Evolutionary conservation across 192 early-diverging fungal species (phyloP), one percentile per base, ranked within the genome.

Genomic region (Chytriomyces confervae): DNA sequence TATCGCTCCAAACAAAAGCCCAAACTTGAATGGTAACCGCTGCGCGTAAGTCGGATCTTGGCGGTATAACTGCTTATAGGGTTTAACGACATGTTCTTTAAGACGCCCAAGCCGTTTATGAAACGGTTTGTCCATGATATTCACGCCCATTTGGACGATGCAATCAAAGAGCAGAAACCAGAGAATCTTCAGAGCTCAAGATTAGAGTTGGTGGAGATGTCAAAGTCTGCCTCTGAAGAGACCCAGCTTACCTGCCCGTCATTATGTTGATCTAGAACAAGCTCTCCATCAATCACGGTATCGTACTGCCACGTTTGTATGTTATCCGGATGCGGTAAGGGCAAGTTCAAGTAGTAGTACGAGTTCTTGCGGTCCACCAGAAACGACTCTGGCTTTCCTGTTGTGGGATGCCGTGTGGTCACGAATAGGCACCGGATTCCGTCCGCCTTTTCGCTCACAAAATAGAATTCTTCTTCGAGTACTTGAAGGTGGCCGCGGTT

Each of bases 211-310:
- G 76, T 3, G 53, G 9, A 18, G 81, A 44, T 44, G 11, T 23
- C 13, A n/a, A 66, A 16, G 23, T 57, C 10, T 27, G 24, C 24
- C 23, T n/a, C 20, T 77, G n/a, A 27, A 0, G 27, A 46, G 36
- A 36, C 36, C 36, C 36, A 36, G 27, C 51, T 16, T 27, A 69
- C 6, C 71, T 1, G 74, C 23, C 67, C 29, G 78, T 93, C 87
- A 0, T 74, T 66, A 61, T 94, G 87, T 1, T 66, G 69, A 77
- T 97, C 96, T 5, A 92, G 79, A 9, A 99, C 94, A 60, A 99
- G 84, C 82, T 99, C 97, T 1, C 94, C 95, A 77, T 99, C 96
- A 50, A 99, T 85, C 11, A 98, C 83, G 7, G 95, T 97, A 53
- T 88, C 81, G 57, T 84, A 67, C 57, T 95, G 93, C 57, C 80